phyloP scores from a whole-genome alignment of 768 basidiomycete species.

The Trichaptum fuscoviolaceum region DNA sequence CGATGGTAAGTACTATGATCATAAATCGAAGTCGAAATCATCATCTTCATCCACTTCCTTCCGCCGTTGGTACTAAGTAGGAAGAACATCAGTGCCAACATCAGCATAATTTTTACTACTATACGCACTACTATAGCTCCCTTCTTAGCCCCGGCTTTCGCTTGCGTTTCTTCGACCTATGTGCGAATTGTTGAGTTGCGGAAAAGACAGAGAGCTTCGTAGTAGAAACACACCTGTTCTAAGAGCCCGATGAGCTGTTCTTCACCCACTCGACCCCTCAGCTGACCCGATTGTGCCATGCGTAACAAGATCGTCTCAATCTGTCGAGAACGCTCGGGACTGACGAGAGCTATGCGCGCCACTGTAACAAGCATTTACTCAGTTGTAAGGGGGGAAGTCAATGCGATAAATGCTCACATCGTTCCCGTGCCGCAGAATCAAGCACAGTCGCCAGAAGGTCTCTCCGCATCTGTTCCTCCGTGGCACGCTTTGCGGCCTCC shows the following conservation, averaged over 20 bases:
- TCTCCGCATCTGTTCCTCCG: constrained; percentile 72
- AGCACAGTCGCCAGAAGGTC: constrained; percentile 76
- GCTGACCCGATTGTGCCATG: constrained; percentile 81
- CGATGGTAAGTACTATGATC: constrained; percentile 6
- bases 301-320: constrained; percentile 74
- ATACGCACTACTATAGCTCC: constrained; percentile 35
- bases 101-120: neutral
- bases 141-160: constrained; percentile 30
- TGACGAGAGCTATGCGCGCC: constrained; percentile 82
- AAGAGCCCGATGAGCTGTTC: constrained; percentile 78
- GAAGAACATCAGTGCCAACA: neutral
- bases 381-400: constrained; percentile 3
- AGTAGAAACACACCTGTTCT: constrained; percentile 61
- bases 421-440: constrained; percentile 73
- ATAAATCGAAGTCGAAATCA: constrained; percentile 49
- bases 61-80: constrained; percentile 27
- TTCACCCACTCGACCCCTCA: constrained; percentile 73
- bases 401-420: constrained; percentile 42
- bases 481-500: constrained; percentile 42
- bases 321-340: constrained; percentile 72
- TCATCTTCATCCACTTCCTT: constrained; percentile 41
- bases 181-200: constrained; percentile 3
- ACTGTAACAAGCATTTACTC: constrained; percentile 39
- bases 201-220: neutral
- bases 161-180: constrained; percentile 41